These are phyloP conservation scores for Hamamelis virginiana DNA, from an alignment of 164 flowering plant species.

Conservation along the genomic window DNA sequence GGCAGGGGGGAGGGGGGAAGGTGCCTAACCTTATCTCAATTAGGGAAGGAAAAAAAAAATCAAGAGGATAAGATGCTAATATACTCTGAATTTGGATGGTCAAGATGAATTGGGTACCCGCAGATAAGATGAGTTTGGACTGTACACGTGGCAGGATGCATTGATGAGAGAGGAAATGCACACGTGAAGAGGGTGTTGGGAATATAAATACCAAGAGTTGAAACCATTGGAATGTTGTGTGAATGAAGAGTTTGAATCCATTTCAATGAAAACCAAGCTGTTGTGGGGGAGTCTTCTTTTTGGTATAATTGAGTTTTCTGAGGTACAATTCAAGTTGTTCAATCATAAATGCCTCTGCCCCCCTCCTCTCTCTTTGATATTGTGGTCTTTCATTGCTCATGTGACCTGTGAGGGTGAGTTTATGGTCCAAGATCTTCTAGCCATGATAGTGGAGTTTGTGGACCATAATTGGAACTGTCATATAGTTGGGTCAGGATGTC, in stretches of 20 bases:
- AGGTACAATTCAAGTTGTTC: no score
- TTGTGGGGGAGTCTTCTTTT: no score
- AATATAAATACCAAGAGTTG: neutral
- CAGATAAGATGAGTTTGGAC: neutral
- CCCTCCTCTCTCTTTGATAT: no score
- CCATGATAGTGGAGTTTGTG: no score
- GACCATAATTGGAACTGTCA: no score
- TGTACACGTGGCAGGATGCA: neutral
- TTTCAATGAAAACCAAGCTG: no score
- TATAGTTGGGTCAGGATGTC: no score
- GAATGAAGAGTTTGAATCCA: neutral
- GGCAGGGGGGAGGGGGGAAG: neutral
- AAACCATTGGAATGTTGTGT: conserved; percentile 1
- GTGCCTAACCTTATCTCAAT: conserved; percentile 2
- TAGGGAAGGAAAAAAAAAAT: neutral
- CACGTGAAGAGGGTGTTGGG: neutral
- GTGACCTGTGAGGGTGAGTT: no score
- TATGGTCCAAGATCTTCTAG: no score
- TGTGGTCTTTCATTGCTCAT: no score
- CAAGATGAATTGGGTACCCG: neutral
- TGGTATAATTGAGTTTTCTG: no score
- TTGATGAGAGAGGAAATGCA: neutral
- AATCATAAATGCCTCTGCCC: no score
- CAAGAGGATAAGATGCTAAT: neutral
- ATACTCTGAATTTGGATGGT: neutral